A percentile compares a stretch with the other conserved stretches of the same genome.
phyloP scores from a whole-genome alignment of 202 grass and related monocot genomes.

The Eragrostis tef region DNA sequence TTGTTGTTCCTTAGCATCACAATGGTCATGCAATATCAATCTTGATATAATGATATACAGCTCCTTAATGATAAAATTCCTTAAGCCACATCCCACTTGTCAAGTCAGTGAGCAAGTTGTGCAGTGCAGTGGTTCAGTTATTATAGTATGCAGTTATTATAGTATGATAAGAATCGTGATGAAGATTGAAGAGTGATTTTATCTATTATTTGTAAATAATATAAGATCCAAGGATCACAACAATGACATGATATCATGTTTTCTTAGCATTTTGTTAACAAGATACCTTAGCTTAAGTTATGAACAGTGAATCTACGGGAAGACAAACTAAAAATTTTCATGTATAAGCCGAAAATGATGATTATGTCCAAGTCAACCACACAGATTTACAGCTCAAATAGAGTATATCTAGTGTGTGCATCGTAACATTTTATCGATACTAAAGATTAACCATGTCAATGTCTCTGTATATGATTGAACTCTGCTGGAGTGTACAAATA shows the following conservation, averaged over 20 bases:
- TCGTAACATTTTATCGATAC: neutral
- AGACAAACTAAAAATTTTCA: constrained; percentile 11
- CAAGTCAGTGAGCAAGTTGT: constrained; percentile 8
- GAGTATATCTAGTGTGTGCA: constrained; percentile 26
- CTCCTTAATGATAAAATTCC: constrained; percentile 29
- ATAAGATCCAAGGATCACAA: constrained; percentile 5
- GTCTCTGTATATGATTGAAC: constrained; percentile 1
- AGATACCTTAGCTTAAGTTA: constrained; percentile 18
- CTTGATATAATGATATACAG: constrained; percentile 17
- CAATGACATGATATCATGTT: neutral
- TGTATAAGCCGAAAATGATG: constrained; percentile 24
- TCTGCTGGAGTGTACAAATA: neutral
- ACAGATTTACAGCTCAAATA: neutral
- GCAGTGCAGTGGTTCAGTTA: constrained; percentile 2
- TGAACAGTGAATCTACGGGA: neutral
- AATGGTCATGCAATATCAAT: constrained; percentile 1
- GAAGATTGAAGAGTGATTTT: neutral
- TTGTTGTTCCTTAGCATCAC: constrained; percentile 9
- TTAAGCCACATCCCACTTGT: neutral
- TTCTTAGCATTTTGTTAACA: constrained; percentile 13
- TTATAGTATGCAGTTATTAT: no score
- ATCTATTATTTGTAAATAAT: neutral
- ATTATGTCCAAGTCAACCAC: constrained; percentile 1
- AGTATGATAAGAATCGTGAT: neutral
- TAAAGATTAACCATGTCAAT: constrained; percentile 19